Conservation (phyloP, 495 filamentous ascomycete genomes). For the Xylaria nigripes region DNA sequence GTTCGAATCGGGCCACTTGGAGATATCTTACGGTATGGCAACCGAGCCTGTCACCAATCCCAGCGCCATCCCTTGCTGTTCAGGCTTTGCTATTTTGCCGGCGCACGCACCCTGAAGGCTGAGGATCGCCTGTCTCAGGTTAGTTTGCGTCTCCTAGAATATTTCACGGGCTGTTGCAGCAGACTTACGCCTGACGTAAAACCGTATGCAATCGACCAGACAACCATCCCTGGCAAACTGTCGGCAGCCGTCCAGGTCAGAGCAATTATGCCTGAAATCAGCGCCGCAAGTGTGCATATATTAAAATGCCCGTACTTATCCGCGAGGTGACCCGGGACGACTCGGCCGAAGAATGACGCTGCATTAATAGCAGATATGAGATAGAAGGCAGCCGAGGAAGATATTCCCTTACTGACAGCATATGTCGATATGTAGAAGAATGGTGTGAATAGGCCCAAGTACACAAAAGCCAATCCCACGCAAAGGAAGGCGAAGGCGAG, state of each 20-base stretch:
- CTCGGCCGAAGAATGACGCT: conserved; percentile 43
- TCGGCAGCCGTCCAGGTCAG: conserved; percentile 32
- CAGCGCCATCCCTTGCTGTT: conserved; percentile 38
- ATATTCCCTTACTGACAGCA: conserved; percentile 31
- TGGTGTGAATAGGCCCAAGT: conserved; percentile 44
- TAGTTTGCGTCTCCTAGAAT: neutral
- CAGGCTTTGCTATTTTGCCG: conserved; percentile 12
- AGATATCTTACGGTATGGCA: conserved; percentile 21
- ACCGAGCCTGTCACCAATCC: conserved; percentile 34
- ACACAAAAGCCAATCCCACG: conserved; percentile 24
- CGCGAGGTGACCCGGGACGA: conserved; percentile 41
- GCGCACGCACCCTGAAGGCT: conserved; percentile 18
- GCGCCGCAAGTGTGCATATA: conserved; percentile 20
- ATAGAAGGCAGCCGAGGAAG: conserved; percentile 40
- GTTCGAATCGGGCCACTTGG: neutral
- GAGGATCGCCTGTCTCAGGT: conserved; percentile 14
- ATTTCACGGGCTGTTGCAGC: neutral
- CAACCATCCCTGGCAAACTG: conserved; percentile 29
- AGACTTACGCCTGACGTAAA: conserved; percentile 21
- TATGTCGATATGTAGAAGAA: conserved; percentile 47
- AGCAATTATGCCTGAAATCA: conserved; percentile 27
- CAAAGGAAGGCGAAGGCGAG: conserved; percentile 11
- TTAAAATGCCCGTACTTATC: conserved; percentile 45
- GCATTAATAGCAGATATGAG: conserved; percentile 38
- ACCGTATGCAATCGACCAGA: conserved; percentile 28